Evolutionary conservation across 2,329 filamentous ascomycete species (phyloP).

Genomic region (Dactylellina drechsleri): DNA sequence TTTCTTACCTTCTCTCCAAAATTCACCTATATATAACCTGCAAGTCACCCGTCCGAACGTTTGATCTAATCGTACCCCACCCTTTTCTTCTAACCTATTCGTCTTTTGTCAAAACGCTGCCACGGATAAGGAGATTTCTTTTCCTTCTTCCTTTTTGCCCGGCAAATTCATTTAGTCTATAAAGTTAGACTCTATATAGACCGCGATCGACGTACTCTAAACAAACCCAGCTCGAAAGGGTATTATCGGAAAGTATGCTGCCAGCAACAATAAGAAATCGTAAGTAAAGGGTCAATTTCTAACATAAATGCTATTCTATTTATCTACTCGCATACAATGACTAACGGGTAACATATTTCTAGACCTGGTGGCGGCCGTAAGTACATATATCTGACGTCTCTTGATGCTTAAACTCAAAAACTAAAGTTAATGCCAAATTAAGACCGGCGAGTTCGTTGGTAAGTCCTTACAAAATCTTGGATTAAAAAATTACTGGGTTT

Average conservation of each 20-base stretch:
- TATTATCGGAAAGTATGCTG: conserved; percentile 21
- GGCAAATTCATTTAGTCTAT: not conserved
- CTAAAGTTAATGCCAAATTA: not conserved
- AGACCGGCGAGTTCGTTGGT: conserved; percentile 48
- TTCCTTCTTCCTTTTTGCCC: not conserved
- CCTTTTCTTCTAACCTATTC: not conserved
- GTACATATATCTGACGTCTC: not conserved
- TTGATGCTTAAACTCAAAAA: not conserved
- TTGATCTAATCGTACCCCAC: not conserved
- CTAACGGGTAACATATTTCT: conserved; percentile 17
- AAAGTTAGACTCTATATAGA: not conserved
- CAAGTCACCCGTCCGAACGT: conserved; percentile 16
- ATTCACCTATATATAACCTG: conserved; percentile 10
- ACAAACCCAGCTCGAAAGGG: conserved; percentile 1
- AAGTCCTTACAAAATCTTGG: conserved; percentile 14
- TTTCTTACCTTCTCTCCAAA: not conserved
- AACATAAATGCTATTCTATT: conserved; percentile 1
- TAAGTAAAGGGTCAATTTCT: conserved; percentile 12
- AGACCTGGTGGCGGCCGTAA: conserved; percentile 48
- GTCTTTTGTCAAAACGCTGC: no score
- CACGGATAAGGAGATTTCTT: no score
- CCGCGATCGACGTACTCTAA: not conserved
- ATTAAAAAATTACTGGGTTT: no score
- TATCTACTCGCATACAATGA: not conserved
- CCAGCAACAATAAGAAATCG: conserved; percentile 41